Base-by-base conservation (phyloP, 768 basidiomycete species). In the Lenzites betulinus region DNA sequence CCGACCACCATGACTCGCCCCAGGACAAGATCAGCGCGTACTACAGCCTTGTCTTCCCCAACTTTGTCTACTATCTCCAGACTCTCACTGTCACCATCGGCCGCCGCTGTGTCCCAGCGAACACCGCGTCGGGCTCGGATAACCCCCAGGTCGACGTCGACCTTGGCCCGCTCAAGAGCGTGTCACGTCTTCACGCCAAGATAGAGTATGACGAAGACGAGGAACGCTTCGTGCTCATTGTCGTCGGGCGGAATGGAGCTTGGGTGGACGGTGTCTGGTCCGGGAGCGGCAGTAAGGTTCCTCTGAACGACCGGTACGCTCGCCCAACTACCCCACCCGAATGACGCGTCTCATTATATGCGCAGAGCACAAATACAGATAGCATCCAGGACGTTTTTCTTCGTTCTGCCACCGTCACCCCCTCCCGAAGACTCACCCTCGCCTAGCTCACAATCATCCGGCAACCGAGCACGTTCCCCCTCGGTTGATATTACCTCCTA, bases 211-310 rank as follows among this genome's bases (percentile, higher is more conserved):
- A 95, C 78, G 88, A 91, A 71, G 89, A 92, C 8, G 88, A 89
- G 63, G 91, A 92, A 63, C 86, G 89, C 53, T 97, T 95, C 71
- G 87, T 92, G 16, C 83, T 99, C 36, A 86, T 87, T 60, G 95
- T 99, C 38, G 82, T 93, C 38, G 97, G 97, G n/a, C 81, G 97
- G 59, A 98, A 99, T 68, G 97, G 97, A 13, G 95, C 95, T 18
- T 98, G 95, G 90, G 94, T 99, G 5, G 95, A 98, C 65, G 95
- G 95, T 30, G 86, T 92, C n/a, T 99, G 95, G 92, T 88, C 87
- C 50, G 90, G 89, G 12, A 88, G 91, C 64, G 93, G 95, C 16
- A 89, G 90, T 61, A 85, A 87, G 61, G 90, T 94, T n/a, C 84
- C 90, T 30, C 78, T 99, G 22, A 80, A 88, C 38, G 92, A 94